Percentiles rank a stretch among this genome's conserved stretches.
Evolutionary conservation across 2,329 filamentous ascomycete species (phyloP).

Genomic region (Trichoderma cornu-damae): DNA sequence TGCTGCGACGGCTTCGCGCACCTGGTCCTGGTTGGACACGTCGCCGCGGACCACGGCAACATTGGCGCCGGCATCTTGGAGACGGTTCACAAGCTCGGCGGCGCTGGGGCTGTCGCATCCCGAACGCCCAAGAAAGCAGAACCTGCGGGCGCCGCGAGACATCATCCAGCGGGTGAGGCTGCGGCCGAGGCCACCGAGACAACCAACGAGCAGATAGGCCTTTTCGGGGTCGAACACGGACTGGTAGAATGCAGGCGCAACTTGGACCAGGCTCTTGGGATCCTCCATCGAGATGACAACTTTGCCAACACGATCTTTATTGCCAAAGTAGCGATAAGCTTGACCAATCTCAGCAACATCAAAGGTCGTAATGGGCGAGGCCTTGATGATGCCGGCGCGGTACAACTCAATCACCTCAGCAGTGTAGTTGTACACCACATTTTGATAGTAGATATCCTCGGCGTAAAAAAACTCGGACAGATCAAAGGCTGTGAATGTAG

Average conservation of each 20-base stretch:
- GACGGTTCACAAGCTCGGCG: constrained; percentile 20
- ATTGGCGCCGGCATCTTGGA: constrained; percentile 26
- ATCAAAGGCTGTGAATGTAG: constrained; percentile 12
- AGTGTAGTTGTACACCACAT: constrained; percentile 1
- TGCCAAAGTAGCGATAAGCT: constrained; percentile 23
- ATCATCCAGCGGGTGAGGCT: constrained; percentile 30
- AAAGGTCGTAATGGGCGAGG: not conserved
- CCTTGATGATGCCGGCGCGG: not conserved
- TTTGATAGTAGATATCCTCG: not conserved
- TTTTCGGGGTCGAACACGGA: constrained; percentile 20
- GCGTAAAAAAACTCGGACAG: constrained; percentile 21
- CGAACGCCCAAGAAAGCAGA: constrained; percentile 23
- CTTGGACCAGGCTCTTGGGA: constrained; percentile 6
- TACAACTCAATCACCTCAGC: constrained; percentile 13
- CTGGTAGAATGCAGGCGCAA: not conserved
- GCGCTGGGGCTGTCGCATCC: constrained; percentile 26
- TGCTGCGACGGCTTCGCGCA: constrained; percentile 24
- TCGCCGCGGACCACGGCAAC: constrained; percentile 31
- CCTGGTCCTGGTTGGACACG: constrained; percentile 28
- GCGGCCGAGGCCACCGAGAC: constrained; percentile 32
- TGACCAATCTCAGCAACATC: constrained; percentile 12
- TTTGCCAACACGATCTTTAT: constrained; percentile 24
- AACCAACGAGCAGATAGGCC: constrained; percentile 26
- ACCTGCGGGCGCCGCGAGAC: constrained; percentile 28
- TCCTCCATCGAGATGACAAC: constrained; percentile 33